phyloP scores from a whole-genome alignment of 805 yeast species.

The Saccharomycopsis vini region DNA sequence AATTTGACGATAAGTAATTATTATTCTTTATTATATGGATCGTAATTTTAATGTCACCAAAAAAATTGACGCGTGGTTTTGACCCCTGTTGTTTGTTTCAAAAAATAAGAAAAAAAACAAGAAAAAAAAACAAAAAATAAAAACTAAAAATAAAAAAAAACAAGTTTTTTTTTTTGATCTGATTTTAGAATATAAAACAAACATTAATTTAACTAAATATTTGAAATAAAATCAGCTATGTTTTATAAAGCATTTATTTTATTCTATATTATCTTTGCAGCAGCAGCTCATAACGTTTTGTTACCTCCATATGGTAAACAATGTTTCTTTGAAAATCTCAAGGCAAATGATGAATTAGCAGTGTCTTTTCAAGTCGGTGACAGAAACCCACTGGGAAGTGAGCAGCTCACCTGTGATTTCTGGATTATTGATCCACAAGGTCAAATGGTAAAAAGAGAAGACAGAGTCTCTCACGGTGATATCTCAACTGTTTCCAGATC shows the following conservation, averaged over 20 bases:
- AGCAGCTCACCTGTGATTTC: conserved; percentile 63
- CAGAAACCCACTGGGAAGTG: conserved; percentile 63
- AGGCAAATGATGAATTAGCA: conserved; percentile 76
- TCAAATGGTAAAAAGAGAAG: conserved; percentile 39
- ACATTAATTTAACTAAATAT: not conserved
- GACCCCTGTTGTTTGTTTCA: too few species aligned
- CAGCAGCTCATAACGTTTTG: conserved; percentile 67
- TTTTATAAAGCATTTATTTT: not conserved
- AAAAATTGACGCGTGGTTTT: too few species aligned
- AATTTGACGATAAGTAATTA: too few species aligned
- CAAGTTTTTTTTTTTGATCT: not conserved
- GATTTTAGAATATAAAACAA: too few species aligned
- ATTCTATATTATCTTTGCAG: conserved; percentile 18
- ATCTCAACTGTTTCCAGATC: conserved; percentile 54
- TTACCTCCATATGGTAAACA: conserved; percentile 76
- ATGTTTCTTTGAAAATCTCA: conserved; percentile 81
- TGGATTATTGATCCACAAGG: conserved; percentile 43
- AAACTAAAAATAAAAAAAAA: not conserved
- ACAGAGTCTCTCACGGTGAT: conserved; percentile 73
- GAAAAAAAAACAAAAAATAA: too few species aligned
- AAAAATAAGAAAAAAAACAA: too few species aligned
- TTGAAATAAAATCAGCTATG: not conserved
- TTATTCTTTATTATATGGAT: too few species aligned
- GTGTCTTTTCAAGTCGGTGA: conserved; percentile 91
- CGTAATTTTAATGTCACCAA: too few species aligned